These are phyloP conservation scores for Shiraia bambusicola DNA, from an alignment of 2,329 filamentous ascomycete species.

Conservation along the genomic window DNA sequence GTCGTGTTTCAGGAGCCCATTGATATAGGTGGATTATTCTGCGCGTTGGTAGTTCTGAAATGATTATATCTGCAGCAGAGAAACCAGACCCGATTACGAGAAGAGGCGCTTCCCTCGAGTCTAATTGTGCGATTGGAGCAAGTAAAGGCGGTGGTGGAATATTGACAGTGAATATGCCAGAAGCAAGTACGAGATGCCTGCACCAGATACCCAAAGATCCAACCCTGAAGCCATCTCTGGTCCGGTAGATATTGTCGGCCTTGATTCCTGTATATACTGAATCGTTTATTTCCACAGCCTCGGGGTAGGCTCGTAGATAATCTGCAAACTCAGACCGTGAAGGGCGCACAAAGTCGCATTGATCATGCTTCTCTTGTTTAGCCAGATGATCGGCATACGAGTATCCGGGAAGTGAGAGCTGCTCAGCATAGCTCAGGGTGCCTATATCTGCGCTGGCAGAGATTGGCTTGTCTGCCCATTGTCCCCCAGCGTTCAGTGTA, in stretches of 20 bases:
- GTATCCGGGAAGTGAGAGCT: slow-evolving; percentile 62
- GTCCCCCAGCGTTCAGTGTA: slow-evolving; percentile 55
- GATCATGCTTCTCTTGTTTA: slow-evolving; percentile 41
- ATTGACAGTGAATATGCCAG: slow-evolving; percentile 59
- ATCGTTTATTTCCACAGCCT: slow-evolving; percentile 54
- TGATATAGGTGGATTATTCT: slow-evolving; percentile 62
- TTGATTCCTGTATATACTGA: slow-evolving; percentile 48
- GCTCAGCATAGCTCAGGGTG: slow-evolving; percentile 62
- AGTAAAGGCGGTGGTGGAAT: slow-evolving; percentile 55
- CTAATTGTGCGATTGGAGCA: slow-evolving; percentile 46
- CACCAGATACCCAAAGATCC: slow-evolving; percentile 56
- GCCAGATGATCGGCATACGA: slow-evolving; percentile 57
- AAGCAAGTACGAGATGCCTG: slow-evolving; percentile 59
- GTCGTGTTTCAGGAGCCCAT: slow-evolving; percentile 58
- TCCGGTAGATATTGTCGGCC: slow-evolving; percentile 49
- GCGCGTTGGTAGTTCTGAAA: slow-evolving; percentile 53
- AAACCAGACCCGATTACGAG: slow-evolving; percentile 64
- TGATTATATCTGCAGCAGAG: slow-evolving; percentile 62
- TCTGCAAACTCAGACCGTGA: slow-evolving; percentile 57
- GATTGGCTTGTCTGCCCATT: slow-evolving; percentile 59
- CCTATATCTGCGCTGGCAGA: slow-evolving; percentile 58
- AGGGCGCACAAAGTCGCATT: slow-evolving; percentile 56
- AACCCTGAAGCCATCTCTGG: slow-evolving; percentile 52
- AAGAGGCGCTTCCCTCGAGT: slow-evolving; percentile 42
- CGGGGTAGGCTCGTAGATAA: slow-evolving; percentile 58